Base-by-base conservation (phyloP, 1,284 basidiomycete species). In the Ceratobasidium sp. region DNA sequence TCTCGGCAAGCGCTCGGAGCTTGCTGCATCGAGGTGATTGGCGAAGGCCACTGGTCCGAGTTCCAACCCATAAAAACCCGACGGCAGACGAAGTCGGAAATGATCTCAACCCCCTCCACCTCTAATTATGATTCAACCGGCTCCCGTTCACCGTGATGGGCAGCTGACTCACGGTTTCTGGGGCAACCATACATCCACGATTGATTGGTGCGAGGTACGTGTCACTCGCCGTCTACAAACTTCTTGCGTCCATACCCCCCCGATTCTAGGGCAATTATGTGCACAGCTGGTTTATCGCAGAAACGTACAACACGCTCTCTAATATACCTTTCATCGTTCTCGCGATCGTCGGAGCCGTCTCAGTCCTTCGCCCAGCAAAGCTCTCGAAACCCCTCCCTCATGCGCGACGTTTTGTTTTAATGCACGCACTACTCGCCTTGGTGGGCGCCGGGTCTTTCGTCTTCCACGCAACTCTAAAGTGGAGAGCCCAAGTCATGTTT, bases 121-220 rank as follows among this genome's bases (percentile, higher is more conserved):
- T 39, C 22, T 31, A 19, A 72, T 41, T 22, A 72, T 72, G 69
- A 62, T 62, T 13, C 69, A 72, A 61, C 69, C 69, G 34, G 69
- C 58, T 53, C 69, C 69, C 29, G 69, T 72, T 72, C 69, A 72
- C 56, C 69, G 69, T 24, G 34, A 31, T 31, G 69, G 69, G 2
- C 69, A 72, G 58, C 41, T 72, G 48, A 72, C 69, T 31, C 58
- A 58, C 16, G 69, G 69, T 31, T 72, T 72, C 46, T 78, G 76
- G 76, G 78, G 78, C 29, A 62, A 74, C 24, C 78, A 78, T 56
- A 78, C 78, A 34, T 74, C 76, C 27, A 75, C 78, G 34, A 73
- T 78, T 34, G 78, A 78, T 53, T 78, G 77, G 77, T 78, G 77
- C 54, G 77, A 77, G 73, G 75, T 76, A 39, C 46, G 77, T 39